Evolutionary conservation across 768 basidiomycete species (phyloP).

Genomic region (Suillus brevipes): DNA sequence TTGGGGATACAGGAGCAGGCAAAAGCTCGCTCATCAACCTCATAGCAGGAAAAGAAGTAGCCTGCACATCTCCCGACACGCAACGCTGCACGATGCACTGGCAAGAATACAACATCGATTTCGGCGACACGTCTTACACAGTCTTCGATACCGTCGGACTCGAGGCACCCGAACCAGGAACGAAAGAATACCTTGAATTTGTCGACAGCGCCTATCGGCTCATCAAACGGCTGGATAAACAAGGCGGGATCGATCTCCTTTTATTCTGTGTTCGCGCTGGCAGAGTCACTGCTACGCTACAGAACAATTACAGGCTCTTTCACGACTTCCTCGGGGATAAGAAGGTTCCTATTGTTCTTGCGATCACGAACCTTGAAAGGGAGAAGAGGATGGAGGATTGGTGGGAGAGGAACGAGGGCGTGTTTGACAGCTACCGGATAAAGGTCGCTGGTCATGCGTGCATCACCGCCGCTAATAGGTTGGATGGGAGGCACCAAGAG

Average conservation of each 20-base stretch:
- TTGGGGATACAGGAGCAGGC: conserved; percentile 41
- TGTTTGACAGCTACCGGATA: conserved; percentile 30
- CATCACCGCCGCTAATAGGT: conserved; percentile 28
- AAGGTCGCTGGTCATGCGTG: conserved; percentile 31
- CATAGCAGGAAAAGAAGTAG: conserved; percentile 33
- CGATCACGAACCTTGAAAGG: conserved; percentile 34
- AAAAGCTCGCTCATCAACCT: conserved; percentile 40
- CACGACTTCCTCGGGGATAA: conserved; percentile 39
- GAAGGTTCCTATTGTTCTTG: conserved; percentile 33
- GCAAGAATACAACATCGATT: conserved; percentile 26
- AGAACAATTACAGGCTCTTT: conserved; percentile 37
- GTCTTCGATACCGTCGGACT: conserved; percentile 38
- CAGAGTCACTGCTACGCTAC: conserved; percentile 29
- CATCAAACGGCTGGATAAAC: conserved; percentile 32
- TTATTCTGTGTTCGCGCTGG: conserved; percentile 36
- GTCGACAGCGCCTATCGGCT: conserved; percentile 36
- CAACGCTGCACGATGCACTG: conserved; percentile 33
- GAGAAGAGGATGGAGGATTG: conserved; percentile 19
- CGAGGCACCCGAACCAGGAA: conserved; percentile 25
- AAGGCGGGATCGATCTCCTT: conserved; percentile 33
- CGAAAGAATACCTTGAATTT: conserved; percentile 28
- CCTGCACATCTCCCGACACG: conserved; percentile 26
- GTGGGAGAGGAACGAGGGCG: conserved; percentile 20
- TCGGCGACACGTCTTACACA: conserved; percentile 21
- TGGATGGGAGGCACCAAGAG: conserved; percentile 5